Evolutionary conservation across 1,284 basidiomycete genomes (phyloP).

Genomic region (Hortiboletus rubellus): DNA sequence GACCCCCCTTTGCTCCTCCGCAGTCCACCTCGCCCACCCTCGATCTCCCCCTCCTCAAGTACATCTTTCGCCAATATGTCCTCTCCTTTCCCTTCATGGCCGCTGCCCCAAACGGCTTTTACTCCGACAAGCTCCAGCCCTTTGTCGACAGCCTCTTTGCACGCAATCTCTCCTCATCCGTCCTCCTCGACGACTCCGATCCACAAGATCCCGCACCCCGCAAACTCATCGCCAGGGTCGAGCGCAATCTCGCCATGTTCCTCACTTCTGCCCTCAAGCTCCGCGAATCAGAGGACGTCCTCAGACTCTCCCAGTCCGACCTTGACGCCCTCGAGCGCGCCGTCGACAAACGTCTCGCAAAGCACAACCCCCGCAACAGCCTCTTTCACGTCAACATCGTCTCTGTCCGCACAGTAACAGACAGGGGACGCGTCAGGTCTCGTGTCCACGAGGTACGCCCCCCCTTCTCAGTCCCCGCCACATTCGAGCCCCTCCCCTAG

Average conservation of each 20-base stretch:
- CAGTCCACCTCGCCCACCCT: slow-evolving; percentile 51
- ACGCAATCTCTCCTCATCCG: slow-evolving; percentile 64
- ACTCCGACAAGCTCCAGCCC: slow-evolving; percentile 89
- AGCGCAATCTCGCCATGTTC: slow-evolving; percentile 83
- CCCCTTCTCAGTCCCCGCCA: slow-evolving; percentile 8
- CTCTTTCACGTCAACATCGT: slow-evolving; percentile 89
- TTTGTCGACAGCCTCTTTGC: slow-evolving; percentile 82
- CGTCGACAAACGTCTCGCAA: slow-evolving; percentile 59
- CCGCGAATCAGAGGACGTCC: slow-evolving; percentile 80
- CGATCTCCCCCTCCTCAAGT: slow-evolving; percentile 86
- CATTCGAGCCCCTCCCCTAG: slow-evolving; percentile 39
- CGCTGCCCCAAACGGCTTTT: slow-evolving; percentile 84
- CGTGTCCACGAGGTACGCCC: slow-evolving; percentile 76
- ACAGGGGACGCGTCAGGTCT: slow-evolving; percentile 82
- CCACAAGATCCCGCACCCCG: slow-evolving; percentile 51
- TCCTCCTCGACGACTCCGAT: slow-evolving; percentile 52
- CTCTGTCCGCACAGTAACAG: slow-evolving; percentile 75
- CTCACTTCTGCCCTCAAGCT: slow-evolving; percentile 81
- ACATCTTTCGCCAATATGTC: slow-evolving; percentile 88
- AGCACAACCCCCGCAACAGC: slow-evolving; percentile 45
- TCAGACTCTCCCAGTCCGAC: slow-evolving; percentile 81
- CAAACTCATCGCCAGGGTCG: slow-evolving; percentile 70
- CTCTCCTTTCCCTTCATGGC: slow-evolving; percentile 93
- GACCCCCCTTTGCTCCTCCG: slow-evolving; percentile 79
- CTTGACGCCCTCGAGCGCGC: slow-evolving; percentile 72